Base-by-base conservation (phyloP, 208 protist genomes). In the Crithidia acanthocephali region DNA sequence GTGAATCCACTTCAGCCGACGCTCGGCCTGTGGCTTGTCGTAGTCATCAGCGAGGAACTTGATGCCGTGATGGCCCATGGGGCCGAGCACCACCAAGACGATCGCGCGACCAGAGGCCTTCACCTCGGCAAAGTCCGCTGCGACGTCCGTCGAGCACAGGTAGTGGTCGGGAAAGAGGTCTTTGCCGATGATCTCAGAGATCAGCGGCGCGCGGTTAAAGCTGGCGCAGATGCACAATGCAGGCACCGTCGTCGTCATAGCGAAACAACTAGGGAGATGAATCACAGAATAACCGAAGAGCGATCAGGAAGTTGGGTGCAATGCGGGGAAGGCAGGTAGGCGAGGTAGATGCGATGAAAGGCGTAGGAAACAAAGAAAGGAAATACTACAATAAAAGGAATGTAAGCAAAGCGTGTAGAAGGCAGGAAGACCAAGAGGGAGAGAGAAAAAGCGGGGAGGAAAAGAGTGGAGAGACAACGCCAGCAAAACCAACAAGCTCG, bases 1-100 rank as follows among this genome's bases (percentile, higher is more conserved):
- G 85, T 94, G 79, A 5, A 92, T 75, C 84, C 83, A 92, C 72
- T 73, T 76, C 1, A 91, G 76, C 25, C 80, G 85, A 18, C 85
- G 81, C 72, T 86, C 42, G 40, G 58, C 47, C 37, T 50, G 66
- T 23, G 81, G 72, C 30, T 77, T 72, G 15, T 69, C 74, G 66
- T 81, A 77, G 75, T 87, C 81, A n/a, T 87, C 82, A 33, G 82
- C 85, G 8, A 91, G 53, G 47, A 80, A 72, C 58, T 79, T 74
- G 6, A 91, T 81, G 0, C 51, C 76, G 27, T 84, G 58, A 56
- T 85, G 56, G 23, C 74, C 76, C 28, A 65, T 37, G 15, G 79
- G 60, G 8, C 80, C 82, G 2, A 79, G 68, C 11, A 87, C 69
- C 25, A 86, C 48, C 11, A 87, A 52, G 7, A 87, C 65, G n/a